phyloP scores from a whole-genome alignment of 164 flowering plant species.

The Nymphaea thermarum region DNA sequence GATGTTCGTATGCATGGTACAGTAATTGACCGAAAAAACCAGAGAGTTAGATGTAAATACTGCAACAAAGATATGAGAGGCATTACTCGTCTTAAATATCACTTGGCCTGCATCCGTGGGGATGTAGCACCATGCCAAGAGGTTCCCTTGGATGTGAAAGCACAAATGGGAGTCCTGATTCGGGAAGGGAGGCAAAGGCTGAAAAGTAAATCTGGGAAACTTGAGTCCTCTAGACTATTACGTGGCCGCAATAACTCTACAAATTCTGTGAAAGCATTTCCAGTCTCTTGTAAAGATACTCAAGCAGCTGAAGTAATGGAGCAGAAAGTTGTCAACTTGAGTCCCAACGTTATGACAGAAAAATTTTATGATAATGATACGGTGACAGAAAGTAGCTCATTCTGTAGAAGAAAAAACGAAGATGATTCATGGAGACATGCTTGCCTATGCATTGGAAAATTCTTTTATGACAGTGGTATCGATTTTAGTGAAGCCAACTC shows the following conservation, averaged over 20 bases:
- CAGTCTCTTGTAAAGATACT: neutral
- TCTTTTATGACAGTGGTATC: slow-evolving; percentile 38
- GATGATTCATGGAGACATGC: slow-evolving; percentile 7
- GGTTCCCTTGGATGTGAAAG: slow-evolving; percentile 30
- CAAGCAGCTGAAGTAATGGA: slow-evolving; percentile 5
- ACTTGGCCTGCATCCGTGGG: slow-evolving; percentile 38
- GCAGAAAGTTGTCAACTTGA: slow-evolving; percentile 1
- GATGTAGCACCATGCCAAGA: slow-evolving; percentile 33
- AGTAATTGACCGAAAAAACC: slow-evolving; percentile 15
- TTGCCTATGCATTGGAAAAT: slow-evolving; percentile 33
- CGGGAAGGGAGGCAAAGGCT: slow-evolving; percentile 5
- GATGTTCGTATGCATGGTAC: slow-evolving; percentile 28
- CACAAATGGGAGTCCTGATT: slow-evolving; percentile 17
- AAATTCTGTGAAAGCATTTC: neutral
- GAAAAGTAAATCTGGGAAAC: slow-evolving; percentile 14
- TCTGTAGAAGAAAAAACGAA: neutral
- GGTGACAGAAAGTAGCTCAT: neutral
- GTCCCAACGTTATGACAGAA: neutral
- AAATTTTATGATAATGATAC: neutral
- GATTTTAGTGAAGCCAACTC: slow-evolving; percentile 28
- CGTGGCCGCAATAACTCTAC: neutral
- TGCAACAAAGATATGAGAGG: slow-evolving; percentile 37
- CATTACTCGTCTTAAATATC: slow-evolving; percentile 34
- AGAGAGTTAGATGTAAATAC: slow-evolving; percentile 34
- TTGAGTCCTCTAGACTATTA: neutral